phyloP scores from a whole-genome alignment of 192 early-diverging fungal genomes.

The Lobulomyces angularis region DNA sequence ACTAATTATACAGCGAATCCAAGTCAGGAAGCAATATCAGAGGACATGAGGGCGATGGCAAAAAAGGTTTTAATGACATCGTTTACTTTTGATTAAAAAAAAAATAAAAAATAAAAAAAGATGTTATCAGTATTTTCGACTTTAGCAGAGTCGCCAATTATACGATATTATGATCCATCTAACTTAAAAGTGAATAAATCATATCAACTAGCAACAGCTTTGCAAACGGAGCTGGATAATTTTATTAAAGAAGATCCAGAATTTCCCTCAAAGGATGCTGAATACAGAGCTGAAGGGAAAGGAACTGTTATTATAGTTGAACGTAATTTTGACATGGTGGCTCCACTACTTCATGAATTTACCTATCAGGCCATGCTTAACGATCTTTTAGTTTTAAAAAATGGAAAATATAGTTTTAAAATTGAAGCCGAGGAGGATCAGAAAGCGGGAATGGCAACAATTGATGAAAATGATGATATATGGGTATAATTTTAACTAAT shows the following conservation, averaged over 20 bases:
- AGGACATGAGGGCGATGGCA: too few relatives aligned
- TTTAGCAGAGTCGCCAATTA: slow-evolving; percentile 81
- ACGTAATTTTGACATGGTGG: slow-evolving; percentile 76
- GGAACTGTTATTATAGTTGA: slow-evolving; percentile 70
- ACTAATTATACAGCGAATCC: background rate
- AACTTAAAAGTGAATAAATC: slow-evolving; percentile 59
- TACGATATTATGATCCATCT: slow-evolving; percentile 76
- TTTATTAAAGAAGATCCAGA: slow-evolving; percentile 52
- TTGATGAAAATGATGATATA: slow-evolving; percentile 69
- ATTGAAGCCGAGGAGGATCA: slow-evolving; percentile 2
- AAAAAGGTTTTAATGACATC: too few relatives aligned
- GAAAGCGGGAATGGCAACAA: slow-evolving; percentile 12
- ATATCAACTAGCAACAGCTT: slow-evolving; percentile 62
- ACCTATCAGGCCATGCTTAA: slow-evolving; percentile 98
- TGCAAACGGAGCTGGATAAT: slow-evolving; percentile 77
- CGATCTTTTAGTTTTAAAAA: slow-evolving; percentile 64
- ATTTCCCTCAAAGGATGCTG: slow-evolving; percentile 31
- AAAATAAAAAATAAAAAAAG: too few relatives aligned
- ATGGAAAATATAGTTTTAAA: slow-evolving; percentile 41
- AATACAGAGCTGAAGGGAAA: background rate
- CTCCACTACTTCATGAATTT: slow-evolving; percentile 93
- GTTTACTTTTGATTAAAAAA: too few relatives aligned
- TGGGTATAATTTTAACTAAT: slow-evolving; percentile 37
- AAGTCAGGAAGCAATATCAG: too few relatives aligned
- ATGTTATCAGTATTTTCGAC: slow-evolving; percentile 76